A percentile compares a stretch with the other conserved stretches of the same genome.
Conservation (phyloP, 169 alveolate species). For the Eimeria praecox region DNA sequence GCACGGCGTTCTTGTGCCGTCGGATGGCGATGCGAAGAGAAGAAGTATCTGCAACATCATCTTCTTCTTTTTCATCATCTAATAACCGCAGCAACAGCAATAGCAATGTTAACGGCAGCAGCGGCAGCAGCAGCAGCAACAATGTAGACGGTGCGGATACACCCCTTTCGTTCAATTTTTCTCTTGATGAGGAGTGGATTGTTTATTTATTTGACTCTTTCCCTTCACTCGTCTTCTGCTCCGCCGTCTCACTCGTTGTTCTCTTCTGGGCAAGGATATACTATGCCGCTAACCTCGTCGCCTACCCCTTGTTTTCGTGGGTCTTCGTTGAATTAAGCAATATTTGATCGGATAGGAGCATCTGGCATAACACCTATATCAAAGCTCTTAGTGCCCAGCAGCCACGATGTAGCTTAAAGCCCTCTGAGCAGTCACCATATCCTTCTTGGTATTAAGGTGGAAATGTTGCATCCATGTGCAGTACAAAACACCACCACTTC, state of each 20-base stretch:
- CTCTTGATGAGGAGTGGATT: constrained; percentile 74
- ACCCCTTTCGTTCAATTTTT: constrained; percentile 42
- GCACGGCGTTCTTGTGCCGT: constrained; percentile 8
- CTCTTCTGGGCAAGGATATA: constrained; percentile 79
- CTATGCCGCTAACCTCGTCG: constrained; percentile 75
- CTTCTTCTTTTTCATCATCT: neutral
- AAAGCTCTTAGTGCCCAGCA: too few species aligned
- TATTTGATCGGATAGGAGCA: too few species aligned
- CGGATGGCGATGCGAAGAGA: neutral
- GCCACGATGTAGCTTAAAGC: too few species aligned
- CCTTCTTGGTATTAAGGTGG: too few species aligned
- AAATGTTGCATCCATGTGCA: too few species aligned
- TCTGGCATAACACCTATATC: too few species aligned
- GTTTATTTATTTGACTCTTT: constrained; percentile 58
- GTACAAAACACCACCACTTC: too few species aligned
- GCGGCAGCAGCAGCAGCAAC: neutral
- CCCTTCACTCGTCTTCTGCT: constrained; percentile 69
- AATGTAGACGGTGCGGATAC: neutral
- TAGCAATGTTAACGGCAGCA: neutral
- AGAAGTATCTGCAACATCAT: neutral
- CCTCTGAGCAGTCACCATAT: too few species aligned
- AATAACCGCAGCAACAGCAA: neutral
- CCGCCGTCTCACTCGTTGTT: constrained; percentile 64
- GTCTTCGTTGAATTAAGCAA: neutral
- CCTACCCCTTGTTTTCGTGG: constrained; percentile 66